These are phyloP conservation scores for Ceratocystis cacaofunesta DNA, from an alignment of 2,329 filamentous ascomycete genomes.

Conservation along the genomic window DNA sequence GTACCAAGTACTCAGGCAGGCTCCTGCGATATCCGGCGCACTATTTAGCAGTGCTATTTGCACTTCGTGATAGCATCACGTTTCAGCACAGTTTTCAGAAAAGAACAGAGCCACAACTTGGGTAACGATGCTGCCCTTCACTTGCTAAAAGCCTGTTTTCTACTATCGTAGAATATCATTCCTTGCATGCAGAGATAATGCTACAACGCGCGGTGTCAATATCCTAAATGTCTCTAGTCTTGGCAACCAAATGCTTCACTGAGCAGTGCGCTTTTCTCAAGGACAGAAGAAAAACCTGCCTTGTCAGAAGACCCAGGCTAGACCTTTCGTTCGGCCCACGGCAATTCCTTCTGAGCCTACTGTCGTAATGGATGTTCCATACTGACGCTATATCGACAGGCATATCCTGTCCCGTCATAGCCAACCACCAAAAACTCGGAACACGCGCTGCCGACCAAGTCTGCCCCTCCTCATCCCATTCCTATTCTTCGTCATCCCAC, in stretches of 20 bases:
- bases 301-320: background rate
- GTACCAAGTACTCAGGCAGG: background rate
- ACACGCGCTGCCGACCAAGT: conserved; percentile 2
- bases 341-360: conserved; percentile 9
- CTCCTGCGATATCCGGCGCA: no score
- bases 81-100: background rate
- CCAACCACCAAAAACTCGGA: conserved; percentile 2
- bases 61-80: background rate
- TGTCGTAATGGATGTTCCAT: background rate
- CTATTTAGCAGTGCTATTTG: background rate
- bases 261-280: background rate
- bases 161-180: background rate
- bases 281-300: background rate
- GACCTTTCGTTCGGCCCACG: conserved; percentile 10
- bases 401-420: background rate
- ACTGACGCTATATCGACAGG: background rate
- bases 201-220: background rate
- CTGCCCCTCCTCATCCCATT: background rate
- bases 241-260: background rate
- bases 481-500: background rate
- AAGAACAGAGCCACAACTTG: background rate
- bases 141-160: background rate
- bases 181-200: background rate
- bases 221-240: background rate
- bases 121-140: background rate